Evolutionary conservation across 306 rosid genomes (phyloP).

Genomic region (Canavalia ensiformis): DNA sequence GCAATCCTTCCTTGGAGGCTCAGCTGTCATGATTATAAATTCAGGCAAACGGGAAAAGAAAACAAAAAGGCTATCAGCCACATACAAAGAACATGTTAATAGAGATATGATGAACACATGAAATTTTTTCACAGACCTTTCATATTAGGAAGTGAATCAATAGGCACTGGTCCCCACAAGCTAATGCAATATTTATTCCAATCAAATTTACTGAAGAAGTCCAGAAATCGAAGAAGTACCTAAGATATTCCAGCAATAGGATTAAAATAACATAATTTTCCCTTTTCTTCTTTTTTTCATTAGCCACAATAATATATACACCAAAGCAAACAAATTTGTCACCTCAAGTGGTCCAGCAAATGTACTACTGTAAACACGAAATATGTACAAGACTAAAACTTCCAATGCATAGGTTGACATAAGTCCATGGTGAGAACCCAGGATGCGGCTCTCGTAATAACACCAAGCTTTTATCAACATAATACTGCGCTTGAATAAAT

Average conservation of each 20-base stretch:
- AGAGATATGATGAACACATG: slow-evolving; percentile 23
- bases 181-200: slow-evolving; percentile 90
- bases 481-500: slow-evolving; percentile 82
- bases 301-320: slow-evolving; percentile 19
- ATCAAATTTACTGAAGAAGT: slow-evolving; percentile 88
- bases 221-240: slow-evolving; percentile 84
- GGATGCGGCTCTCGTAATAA: slow-evolving; percentile 82
- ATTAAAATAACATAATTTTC: slow-evolving; percentile 2
- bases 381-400: slow-evolving; percentile 80
- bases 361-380: slow-evolving; percentile 66
- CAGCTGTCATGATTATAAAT: slow-evolving; percentile 59
- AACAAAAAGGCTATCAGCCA: slow-evolving; percentile 7
- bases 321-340: slow-evolving; percentile 35
- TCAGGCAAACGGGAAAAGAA: slow-evolving; percentile 18
- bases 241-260: slow-evolving; percentile 44
- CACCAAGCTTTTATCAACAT: slow-evolving; percentile 97
- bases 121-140: slow-evolving; percentile 59
- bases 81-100: background rate
- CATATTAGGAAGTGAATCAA: slow-evolving; percentile 72
- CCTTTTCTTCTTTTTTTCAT: background rate
- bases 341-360: slow-evolving; percentile 97
- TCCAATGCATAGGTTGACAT: slow-evolving; percentile 88
- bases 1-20: slow-evolving; percentile 72
- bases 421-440: slow-evolving; percentile 90
- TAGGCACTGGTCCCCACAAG: slow-evolving; percentile 85